Evolutionary conservation across 2,329 filamentous ascomycete species (phyloP).

Genomic region (Tolypocladium amazonense): DNA sequence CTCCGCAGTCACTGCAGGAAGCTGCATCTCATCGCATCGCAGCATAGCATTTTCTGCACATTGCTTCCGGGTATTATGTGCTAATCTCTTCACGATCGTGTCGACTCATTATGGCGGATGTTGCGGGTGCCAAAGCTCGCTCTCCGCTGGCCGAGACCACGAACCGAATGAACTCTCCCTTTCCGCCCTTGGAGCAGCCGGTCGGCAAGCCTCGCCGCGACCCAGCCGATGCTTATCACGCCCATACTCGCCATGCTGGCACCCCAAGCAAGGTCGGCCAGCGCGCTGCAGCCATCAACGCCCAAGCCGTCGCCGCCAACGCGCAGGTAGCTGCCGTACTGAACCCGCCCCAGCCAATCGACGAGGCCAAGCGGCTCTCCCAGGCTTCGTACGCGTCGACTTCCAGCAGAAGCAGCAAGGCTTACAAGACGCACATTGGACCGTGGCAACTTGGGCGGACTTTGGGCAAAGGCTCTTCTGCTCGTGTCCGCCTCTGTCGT

Average conservation of each 20-base stretch:
- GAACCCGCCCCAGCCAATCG: conserved; percentile 17
- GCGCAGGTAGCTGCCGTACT: conserved; percentile 12
- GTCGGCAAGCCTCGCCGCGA: conserved; percentile 19
- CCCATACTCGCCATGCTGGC: conserved; percentile 2
- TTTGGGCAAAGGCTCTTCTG: conserved; percentile 81
- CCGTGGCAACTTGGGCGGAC: conserved; percentile 90
- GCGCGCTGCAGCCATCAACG: not conserved
- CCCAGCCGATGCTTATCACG: conserved; percentile 7
- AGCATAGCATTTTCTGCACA: not conserved
- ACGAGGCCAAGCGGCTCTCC: conserved; percentile 26
- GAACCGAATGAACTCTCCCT: conserved; percentile 33
- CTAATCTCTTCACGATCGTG: conserved; percentile 15
- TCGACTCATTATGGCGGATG: conserved; percentile 18
- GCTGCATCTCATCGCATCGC: not conserved
- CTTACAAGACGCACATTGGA: conserved; percentile 67
- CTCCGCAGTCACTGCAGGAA: not conserved
- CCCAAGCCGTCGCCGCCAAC: conserved; percentile 2
- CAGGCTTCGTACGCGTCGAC: conserved; percentile 30
- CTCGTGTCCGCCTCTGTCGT: conserved; percentile 74
- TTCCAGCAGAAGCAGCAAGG: conserved; percentile 27
- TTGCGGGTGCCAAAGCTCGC: conserved; percentile 18
- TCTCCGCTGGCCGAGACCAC: conserved; percentile 36
- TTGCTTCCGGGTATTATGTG: conserved; percentile 20
- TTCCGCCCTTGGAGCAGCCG: conserved; percentile 15
- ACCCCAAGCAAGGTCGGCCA: not conserved